Evolutionary conservation across 2,329 filamentous ascomycete species (phyloP), one percentile per base, ranked within the genome.

Genomic region (Alternaria angustiovoidea): DNA sequence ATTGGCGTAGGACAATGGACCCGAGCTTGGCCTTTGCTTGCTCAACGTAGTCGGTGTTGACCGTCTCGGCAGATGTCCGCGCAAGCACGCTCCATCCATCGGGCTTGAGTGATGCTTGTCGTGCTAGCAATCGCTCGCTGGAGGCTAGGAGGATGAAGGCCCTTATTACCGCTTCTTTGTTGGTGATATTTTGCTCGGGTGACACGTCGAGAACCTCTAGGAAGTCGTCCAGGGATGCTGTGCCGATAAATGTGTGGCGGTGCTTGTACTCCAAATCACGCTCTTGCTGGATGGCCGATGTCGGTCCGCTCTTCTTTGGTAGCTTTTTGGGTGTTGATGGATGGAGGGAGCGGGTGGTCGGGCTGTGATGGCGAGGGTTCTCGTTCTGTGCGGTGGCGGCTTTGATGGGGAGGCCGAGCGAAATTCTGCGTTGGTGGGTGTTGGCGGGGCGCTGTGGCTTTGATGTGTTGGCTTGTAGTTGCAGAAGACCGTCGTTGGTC

Each of bases 181-280:
- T 69, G 5, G 68, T 73, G 3, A 38, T 70, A 49, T 66, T 59
- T 42, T 66, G 59, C 2, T 61, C 42, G 2, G 67, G 42, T 0
- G 67, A 62, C 4, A 72, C 57, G 9, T 75, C 72, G 4, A 76
- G 69, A 5, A 66, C 49, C 12, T 71, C 65, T 20, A 76, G 66
- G 48, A 75, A 76, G 53, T 69, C 62, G 57, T 75, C 66, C 0
- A 76, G 63, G 0, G 72, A 76, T 5, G 71, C 71, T 2, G 74
- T 74, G 34, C 74, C 74, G 44, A 76, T 65, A 49, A 75, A 76
- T 8, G 69, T 75, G 62, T 76, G 73, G 30, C 73, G 73, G 54
- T 75, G 69, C 43, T 75, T 71, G 66, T 76, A 75, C 51, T 75
- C 69, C 3, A 75, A 63, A 18, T 75, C 73, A 7, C 65, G 64